phyloP scores from a whole-genome alignment of 2,329 filamentous ascomycete species.

The Nemania sp. region DNA sequence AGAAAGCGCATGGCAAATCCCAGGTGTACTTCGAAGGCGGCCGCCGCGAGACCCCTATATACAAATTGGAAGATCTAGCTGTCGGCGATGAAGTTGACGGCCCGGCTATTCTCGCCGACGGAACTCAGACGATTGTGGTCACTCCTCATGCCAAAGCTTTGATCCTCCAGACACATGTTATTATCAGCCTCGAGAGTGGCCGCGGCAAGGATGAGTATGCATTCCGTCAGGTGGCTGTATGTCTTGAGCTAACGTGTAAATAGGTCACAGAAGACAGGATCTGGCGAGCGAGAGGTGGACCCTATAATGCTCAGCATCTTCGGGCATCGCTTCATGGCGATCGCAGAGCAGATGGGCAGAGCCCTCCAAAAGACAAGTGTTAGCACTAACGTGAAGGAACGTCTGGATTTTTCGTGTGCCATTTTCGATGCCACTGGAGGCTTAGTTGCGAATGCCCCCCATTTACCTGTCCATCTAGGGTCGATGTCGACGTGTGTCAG shows the following conservation, averaged over 20 bases:
- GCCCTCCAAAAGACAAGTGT: conserved; percentile 80
- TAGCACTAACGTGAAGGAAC: conserved; percentile 80
- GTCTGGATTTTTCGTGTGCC: conserved; percentile 82
- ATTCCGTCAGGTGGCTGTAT: not conserved
- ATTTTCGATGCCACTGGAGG: conserved; percentile 78
- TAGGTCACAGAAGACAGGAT: conserved; percentile 36
- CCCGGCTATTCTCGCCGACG: conserved; percentile 84
- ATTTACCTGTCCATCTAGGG: conserved; percentile 79
- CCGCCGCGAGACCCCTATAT: conserved; percentile 76
- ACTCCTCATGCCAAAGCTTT: conserved; percentile 77
- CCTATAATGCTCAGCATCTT: conserved; percentile 80
- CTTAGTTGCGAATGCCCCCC: conserved; percentile 78
- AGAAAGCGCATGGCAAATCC: conserved; percentile 68
- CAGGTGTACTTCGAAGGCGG: conserved; percentile 86
- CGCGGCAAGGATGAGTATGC: conserved; percentile 47
- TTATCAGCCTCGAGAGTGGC: conserved; percentile 77
- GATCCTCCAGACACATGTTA: conserved; percentile 82
- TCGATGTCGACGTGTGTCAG: conserved; percentile 85
- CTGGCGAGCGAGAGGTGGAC: conserved; percentile 59
- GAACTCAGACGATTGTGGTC: conserved; percentile 90
- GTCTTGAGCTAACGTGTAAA: conserved; percentile 28
- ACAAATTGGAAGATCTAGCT: conserved; percentile 75
- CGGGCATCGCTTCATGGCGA: conserved; percentile 82
- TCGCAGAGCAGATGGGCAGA: conserved; percentile 83
- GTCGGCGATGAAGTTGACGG: conserved; percentile 75